Conservation (phyloP, 179 eudicot species). For the Vitellaria paradoxa region DNA sequence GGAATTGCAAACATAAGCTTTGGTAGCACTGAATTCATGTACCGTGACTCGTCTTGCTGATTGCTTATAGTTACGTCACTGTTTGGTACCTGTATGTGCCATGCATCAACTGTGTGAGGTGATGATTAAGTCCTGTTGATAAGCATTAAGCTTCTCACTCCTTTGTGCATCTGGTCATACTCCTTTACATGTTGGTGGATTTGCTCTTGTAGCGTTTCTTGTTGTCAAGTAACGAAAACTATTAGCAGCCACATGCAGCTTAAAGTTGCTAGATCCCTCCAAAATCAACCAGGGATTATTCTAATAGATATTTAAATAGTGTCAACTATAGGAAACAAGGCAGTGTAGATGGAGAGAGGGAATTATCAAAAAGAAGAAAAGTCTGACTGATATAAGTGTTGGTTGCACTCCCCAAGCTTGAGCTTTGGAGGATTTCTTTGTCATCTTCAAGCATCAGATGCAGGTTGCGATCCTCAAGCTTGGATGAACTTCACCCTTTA, state of each 20-base stretch:
- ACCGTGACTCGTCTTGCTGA: not conserved
- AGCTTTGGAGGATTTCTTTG: too few species aligned
- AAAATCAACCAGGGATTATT: not conserved
- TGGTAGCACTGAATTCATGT: not conserved
- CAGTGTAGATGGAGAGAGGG: not conserved
- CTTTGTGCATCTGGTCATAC: not conserved
- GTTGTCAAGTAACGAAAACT: not conserved
- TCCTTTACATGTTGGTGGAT: not conserved
- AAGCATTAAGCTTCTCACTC: not conserved
- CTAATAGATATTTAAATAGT: not conserved
- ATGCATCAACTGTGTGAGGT: not conserved
- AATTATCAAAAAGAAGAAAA: not conserved
- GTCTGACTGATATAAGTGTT: not conserved
- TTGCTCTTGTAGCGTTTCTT: not conserved
- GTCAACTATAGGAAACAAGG: not conserved
- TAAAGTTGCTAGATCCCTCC: not conserved
- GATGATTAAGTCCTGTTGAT: not conserved
- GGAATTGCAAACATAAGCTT: not conserved
- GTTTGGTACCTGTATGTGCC: not conserved
- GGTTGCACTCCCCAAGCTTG: not conserved
- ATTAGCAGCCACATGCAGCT: not conserved
- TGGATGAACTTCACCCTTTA: not conserved
- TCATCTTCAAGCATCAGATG: too few species aligned
- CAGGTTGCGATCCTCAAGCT: not conserved
- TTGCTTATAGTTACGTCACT: not conserved